Percentiles rank a stretch among this genome's conserved stretches.
Evolutionary conservation across 495 filamentous ascomycete species (phyloP).

Genomic region (Mytilinidion resinicola): DNA sequence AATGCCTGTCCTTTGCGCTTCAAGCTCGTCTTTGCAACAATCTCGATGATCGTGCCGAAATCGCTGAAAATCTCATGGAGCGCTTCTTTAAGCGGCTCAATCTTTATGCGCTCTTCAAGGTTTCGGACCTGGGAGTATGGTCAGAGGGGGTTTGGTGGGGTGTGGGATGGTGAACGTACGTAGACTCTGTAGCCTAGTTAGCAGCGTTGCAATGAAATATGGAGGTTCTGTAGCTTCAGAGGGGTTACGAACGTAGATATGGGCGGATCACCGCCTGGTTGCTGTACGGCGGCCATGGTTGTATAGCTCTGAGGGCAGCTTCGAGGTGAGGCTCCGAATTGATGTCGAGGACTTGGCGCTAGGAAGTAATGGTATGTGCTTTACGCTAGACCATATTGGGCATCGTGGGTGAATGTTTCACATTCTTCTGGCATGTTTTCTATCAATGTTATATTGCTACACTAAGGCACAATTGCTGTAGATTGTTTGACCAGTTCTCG

Average conservation of each 20-base stretch:
- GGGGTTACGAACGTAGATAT: neutral
- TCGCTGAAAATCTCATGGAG: slow-evolving; percentile 78
- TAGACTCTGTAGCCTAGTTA: slow-evolving; percentile 3
- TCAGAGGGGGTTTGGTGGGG: neutral
- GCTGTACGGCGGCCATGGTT: neutral
- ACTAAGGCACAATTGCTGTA: too few species aligned
- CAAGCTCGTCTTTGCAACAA: slow-evolving; percentile 86
- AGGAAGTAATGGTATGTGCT: too few species aligned
- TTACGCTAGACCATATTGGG: too few species aligned
- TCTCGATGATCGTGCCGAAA: slow-evolving; percentile 84
- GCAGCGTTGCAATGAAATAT: neutral
- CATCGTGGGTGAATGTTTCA: too few species aligned
- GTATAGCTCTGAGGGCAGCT: neutral
- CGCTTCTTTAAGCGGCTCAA: slow-evolving; percentile 66
- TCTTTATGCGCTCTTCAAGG: slow-evolving; percentile 87
- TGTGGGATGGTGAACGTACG: neutral
- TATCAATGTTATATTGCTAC: too few species aligned
- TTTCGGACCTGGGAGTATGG: slow-evolving; percentile 62
- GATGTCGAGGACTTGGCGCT: too few species aligned
- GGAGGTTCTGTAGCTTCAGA: neutral
- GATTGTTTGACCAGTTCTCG: too few species aligned
- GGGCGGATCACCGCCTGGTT: neutral
- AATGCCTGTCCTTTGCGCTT: slow-evolving; percentile 96
- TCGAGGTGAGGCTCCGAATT: too few species aligned
- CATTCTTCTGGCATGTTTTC: too few species aligned